Base-by-base conservation (phyloP, 2,329 filamentous ascomycete species). In the Didymella keratinophila region DNA sequence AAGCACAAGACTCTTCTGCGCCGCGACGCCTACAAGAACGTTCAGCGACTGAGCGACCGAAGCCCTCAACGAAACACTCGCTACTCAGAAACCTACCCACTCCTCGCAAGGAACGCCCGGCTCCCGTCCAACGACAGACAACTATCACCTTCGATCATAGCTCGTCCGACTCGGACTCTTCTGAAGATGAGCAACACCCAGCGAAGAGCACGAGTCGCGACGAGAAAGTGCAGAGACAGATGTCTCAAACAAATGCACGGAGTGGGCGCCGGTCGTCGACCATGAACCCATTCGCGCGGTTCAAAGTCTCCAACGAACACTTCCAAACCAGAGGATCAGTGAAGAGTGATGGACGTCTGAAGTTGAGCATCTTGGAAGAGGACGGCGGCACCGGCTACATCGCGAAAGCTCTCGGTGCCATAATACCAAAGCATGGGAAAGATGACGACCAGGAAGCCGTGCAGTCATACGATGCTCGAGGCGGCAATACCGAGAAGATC, bases 351-450 rank as follows among this genome's bases (percentile, higher is more conserved):
- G 90, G 90, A 0, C 83, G 90, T 21, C 76, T 93, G 47, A 87
- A 86, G 61, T 90, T 93, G 61, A 89, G 87, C 4, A 82, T 93
- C 68, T 42, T 69, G 8, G 88, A 89, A 52, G 89, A 93, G 70
- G 88, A 85, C 1, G 83, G 83, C 55, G 87, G 89, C 63, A 87
- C 81, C 1, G 90, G 90, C 11, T 92, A 91, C 65, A 80, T 93
- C 25, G 89, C 89, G 42, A 92, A 92, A 70, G 88, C 89, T 3
- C 79, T 93, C 0, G 89, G 89, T 3, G 82, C 84, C 2, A 86
- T 86, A 3, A 81, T 90, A 43, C 80, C 83, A 53, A 85, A 85
- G 64, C 83, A 88, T 37, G 75, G 87, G 0, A 77, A 75, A 1
- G 69, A 63, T 36, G 71, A 73, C 11, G 73, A 74, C 23, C 71